Base-by-base conservation (phyloP, 306 rosid genomes). In the Lathyrus oleraceus region DNA sequence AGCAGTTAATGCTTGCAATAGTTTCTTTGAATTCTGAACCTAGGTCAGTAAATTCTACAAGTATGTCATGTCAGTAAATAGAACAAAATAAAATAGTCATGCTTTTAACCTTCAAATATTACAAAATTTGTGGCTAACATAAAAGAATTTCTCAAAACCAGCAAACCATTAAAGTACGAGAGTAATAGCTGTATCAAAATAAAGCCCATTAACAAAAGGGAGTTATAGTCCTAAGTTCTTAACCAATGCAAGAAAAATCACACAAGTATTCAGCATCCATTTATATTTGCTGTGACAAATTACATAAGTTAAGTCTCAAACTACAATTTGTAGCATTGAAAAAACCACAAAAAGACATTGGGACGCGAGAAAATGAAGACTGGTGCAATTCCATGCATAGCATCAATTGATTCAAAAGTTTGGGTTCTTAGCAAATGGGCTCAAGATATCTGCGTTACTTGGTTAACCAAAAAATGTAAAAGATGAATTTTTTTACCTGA, bases 401-500 rank as follows among this genome's bases (percentile, higher is more conserved):
- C 27, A 49, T 53, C n/a, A 45, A 42, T 40, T 15, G 23, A 69
- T 62, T 58, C 56, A 63, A 2, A 21, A 47, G 51, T 64, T 74
- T 8, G 28, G 48, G 42, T 57, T 69, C 14, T 17, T 42, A 14
- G 19, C 58, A 63, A 23, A 61, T 35, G 13, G 12, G 65, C 53
- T 54, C 23, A 1, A 13, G 2, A 21, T 36, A 44, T 58, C 75
- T 25, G 64, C 15, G n/a, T 69, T 7, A 21, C 39, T 53, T 57
- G 17, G 43, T 38, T 23, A 65, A 73, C 27, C 65, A 10, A 39
- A 38, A 65, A 53, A 39, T 35, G 59, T 44, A 65, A 15, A 27
- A 60, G 19, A 43, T 13, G 61, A 43, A 77, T 85, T 35, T 35
- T 35, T 77, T 82, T 84, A 87, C 99, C 81, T 90, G 89, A 70